Evolutionary conservation across 192 early-diverging fungal genomes (phyloP).

Genomic region (Coemansia reversa): DNA sequence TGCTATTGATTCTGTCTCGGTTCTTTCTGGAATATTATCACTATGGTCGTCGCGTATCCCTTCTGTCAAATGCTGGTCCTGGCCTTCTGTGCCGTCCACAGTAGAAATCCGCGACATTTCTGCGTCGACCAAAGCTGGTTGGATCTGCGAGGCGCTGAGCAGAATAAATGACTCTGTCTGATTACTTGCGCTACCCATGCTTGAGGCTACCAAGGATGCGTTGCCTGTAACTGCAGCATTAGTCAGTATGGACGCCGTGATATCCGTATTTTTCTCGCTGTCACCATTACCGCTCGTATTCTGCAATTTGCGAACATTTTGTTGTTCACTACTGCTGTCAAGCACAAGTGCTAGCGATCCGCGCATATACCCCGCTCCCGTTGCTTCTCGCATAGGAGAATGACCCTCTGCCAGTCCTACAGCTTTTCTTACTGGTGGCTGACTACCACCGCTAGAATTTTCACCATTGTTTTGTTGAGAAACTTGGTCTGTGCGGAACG

Average conservation of each 20-base stretch:
- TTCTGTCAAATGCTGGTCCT: no score
- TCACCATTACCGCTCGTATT: neutral
- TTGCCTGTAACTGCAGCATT: neutral
- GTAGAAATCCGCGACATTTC: constrained; percentile 4
- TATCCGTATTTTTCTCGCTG: neutral
- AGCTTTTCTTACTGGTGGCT: no score
- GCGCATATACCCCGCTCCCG: constrained; percentile 14
- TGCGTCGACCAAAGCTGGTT: constrained; percentile 8
- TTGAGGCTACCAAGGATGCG: neutral
- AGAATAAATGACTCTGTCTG: constrained; percentile 50
- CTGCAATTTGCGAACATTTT: neutral
- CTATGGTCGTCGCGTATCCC: no score
- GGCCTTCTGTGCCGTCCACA: no score
- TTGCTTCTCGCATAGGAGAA: no score
- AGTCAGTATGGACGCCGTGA: neutral
- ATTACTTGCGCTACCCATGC: constrained; percentile 15
- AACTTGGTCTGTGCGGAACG: constrained; percentile 36
- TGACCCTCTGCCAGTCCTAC: no score
- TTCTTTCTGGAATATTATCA: neutral
- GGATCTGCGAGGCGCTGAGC: constrained; percentile 46
- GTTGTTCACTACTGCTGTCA: constrained; percentile 4
- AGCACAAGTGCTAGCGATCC: constrained; percentile 38
- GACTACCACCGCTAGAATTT: neutral
- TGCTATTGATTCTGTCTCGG: neutral
- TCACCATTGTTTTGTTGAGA: constrained; percentile 10